A percentile compares a stretch with the other conserved stretches of the same genome.
phyloP scores from a whole-genome alignment of 257 asterid genomes.

The Nicotiana tomentosiformis region DNA sequence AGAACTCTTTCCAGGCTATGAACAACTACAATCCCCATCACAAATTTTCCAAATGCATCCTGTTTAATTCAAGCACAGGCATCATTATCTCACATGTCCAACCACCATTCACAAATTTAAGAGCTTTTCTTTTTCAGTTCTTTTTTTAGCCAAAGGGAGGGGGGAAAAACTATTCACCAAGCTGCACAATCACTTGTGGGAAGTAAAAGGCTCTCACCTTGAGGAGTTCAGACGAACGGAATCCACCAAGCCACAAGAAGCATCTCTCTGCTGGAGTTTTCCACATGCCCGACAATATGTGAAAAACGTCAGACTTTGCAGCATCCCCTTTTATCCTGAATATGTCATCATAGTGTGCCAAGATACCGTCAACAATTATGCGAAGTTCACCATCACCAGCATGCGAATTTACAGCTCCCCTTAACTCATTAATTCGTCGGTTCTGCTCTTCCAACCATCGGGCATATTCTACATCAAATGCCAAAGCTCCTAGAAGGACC shows the following conservation, averaged over 20 bases:
- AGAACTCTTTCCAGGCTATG: too few relatives aligned
- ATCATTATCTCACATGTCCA: not conserved
- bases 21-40: too few relatives aligned
- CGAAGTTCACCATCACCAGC: constrained; percentile 96
- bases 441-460: constrained; percentile 96
- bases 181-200: not conserved
- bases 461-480: constrained; percentile 94
- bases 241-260: constrained; percentile 97
- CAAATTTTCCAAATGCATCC: not conserved
- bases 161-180: not conserved
- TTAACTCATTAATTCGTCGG: constrained; percentile 76
- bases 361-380: constrained; percentile 78
- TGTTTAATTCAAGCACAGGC: not conserved
- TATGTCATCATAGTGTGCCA: constrained; percentile 84
- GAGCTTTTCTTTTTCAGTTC: not conserved
- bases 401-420: constrained; percentile 94
- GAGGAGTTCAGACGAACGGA: constrained; percentile 92
- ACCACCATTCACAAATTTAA: not conserved
- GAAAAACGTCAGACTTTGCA: constrained; percentile 90
- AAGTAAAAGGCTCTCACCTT: constrained; percentile 38
- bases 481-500: constrained; percentile 75
- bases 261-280: constrained; percentile 96
- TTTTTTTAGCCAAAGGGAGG: not conserved
- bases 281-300: constrained; percentile 98
- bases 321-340: constrained; percentile 92